A percentile compares a stretch with the other conserved stretches of the same genome.
These are phyloP conservation scores for Hygrophorus russula DNA, from an alignment of 768 basidiomycete genomes.

Conservation along the genomic window DNA sequence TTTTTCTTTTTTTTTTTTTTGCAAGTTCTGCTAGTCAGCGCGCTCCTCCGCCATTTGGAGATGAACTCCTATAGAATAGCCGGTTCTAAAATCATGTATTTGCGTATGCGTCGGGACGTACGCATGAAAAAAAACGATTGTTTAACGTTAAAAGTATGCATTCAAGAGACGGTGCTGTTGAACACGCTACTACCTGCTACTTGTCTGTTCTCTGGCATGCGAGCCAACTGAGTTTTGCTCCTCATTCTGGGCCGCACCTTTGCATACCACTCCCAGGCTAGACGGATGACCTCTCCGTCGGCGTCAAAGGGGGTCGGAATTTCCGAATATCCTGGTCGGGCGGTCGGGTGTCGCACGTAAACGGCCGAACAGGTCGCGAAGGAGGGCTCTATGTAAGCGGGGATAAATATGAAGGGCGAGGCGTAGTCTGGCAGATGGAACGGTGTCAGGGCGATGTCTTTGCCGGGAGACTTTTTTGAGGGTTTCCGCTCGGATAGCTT, in stretches of 20 bases:
- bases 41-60: too few relatives aligned
- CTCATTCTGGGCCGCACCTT: slow-evolving; percentile 57
- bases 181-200: too few relatives aligned
- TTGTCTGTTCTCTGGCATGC: slow-evolving; percentile 55
- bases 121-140: too few relatives aligned
- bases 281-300: slow-evolving; percentile 83
- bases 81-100: too few relatives aligned
- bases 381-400: slow-evolving; percentile 79
- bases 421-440: slow-evolving; percentile 85
- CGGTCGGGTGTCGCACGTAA: slow-evolving; percentile 93
- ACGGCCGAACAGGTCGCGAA: slow-evolving; percentile 85
- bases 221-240: slow-evolving; percentile 47
- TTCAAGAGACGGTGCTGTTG: too few relatives aligned
- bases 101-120: too few relatives aligned
- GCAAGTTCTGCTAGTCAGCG: too few relatives aligned
- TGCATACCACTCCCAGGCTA: slow-evolving; percentile 95
- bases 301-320: slow-evolving; percentile 95
- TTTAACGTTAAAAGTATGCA: too few relatives aligned
- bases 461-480: slow-evolving; percentile 2
- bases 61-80: too few relatives aligned
- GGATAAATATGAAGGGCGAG: slow-evolving; percentile 87
- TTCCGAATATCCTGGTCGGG: slow-evolving; percentile 91
- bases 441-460: slow-evolving; percentile 34
- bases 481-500: not conserved
- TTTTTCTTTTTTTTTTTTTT: too few relatives aligned